A percentile compares a stretch with the other conserved stretches of the same genome.
These are phyloP conservation scores for Salix arbutifolia DNA, from an alignment of 345 rosid genomes.

Conservation along the genomic window DNA sequence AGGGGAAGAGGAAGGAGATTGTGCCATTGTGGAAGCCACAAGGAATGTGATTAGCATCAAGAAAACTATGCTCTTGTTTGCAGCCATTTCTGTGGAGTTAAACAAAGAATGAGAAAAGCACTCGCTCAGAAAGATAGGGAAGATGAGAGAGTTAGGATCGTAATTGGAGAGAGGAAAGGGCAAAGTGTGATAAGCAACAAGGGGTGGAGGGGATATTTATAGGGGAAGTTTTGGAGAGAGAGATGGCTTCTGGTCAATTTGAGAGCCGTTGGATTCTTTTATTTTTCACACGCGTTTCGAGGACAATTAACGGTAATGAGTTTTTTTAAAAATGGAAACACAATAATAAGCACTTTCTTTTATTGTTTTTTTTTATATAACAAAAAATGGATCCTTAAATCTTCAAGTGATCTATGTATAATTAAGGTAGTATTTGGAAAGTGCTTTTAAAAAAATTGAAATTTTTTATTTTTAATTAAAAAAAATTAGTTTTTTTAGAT, in stretches of 20 bases:
- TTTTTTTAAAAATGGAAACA: neutral
- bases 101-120: neutral
- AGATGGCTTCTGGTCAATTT: neutral
- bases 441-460: too few relatives aligned
- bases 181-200: neutral
- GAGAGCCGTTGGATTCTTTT: slow-evolving; percentile 1
- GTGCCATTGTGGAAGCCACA: neutral
- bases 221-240: neutral
- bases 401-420: too few relatives aligned
- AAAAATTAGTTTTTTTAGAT: too few relatives aligned
- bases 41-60: neutral
- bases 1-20: slow-evolving; percentile 10
- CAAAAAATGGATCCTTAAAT: too few relatives aligned
- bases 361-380: too few relatives aligned
- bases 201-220: neutral
- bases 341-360: too few relatives aligned
- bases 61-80: neutral
- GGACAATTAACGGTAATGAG: neutral
- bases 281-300: neutral
- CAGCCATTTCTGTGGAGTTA: neutral
- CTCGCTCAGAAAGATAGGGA: neutral
- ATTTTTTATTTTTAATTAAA: too few relatives aligned
- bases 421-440: too few relatives aligned
- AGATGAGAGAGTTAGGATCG: neutral
- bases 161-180: too few relatives aligned